phyloP scores from a whole-genome alignment of 2,329 filamentous ascomycete genomes.

The Talaromyces sp. region DNA sequence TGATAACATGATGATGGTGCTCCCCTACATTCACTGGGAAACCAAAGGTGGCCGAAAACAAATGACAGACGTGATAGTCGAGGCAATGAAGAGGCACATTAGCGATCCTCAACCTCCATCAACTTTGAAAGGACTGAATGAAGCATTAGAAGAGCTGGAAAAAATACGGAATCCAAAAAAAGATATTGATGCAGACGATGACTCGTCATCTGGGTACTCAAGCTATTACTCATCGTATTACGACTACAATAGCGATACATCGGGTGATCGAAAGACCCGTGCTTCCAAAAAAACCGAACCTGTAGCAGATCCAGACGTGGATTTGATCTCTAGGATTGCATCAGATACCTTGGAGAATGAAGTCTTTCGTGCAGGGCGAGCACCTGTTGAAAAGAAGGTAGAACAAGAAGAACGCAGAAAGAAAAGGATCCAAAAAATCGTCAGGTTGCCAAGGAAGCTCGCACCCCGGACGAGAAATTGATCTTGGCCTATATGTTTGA shows the following conservation, averaged over 20 bases:
- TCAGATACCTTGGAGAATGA: neutral
- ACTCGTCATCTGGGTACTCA: neutral
- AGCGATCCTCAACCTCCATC: neutral
- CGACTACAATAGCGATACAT: neutral
- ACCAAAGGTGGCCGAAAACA: neutral
- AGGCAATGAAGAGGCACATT: slow-evolving; percentile 1
- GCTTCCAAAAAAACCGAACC: neutral
- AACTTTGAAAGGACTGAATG: neutral
- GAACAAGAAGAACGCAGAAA: neutral
- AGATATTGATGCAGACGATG: neutral
- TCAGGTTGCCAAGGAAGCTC: neutral
- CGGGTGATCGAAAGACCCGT: neutral
- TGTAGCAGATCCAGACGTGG: neutral
- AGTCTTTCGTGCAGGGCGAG: neutral
- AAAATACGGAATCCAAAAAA: neutral
- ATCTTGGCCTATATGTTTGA: slow-evolving; percentile 60
- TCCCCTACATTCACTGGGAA: slow-evolving; percentile 6
- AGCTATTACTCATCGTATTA: neutral
- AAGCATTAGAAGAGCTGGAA: neutral
- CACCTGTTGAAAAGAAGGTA: neutral
- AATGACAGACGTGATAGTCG: slow-evolving; percentile 6
- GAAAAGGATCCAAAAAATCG: neutral
- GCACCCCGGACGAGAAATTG: slow-evolving; percentile 52
- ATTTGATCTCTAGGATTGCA: neutral
- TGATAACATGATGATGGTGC: slow-evolving; percentile 3